These are phyloP conservation scores for Ceratocystis colombiana DNA, from an alignment of 2,329 filamentous ascomycete genomes.

Conservation along the genomic window DNA sequence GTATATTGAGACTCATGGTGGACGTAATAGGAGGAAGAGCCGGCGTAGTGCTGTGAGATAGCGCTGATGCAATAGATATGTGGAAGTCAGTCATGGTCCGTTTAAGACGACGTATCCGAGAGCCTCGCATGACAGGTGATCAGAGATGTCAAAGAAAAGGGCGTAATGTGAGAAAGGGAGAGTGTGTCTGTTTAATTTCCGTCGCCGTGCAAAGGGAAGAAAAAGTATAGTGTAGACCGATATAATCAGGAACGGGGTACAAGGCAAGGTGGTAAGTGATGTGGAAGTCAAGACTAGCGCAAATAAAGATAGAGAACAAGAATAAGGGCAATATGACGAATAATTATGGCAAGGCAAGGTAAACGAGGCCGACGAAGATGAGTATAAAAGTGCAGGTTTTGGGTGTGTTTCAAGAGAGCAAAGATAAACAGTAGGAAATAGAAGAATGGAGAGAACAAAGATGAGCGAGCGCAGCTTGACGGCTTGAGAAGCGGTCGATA, in stretches of 20 bases:
- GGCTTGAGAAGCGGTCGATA: not conserved
- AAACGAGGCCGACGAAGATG: not conserved
- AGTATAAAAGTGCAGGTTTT: conserved; percentile 1
- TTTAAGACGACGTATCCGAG: conserved; percentile 21
- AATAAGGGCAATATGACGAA: not conserved
- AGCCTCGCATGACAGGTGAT: conserved; percentile 21
- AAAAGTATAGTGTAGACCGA: not conserved
- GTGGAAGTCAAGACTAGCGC: not conserved
- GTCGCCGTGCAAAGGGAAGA: not conserved
- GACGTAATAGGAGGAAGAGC: not conserved
- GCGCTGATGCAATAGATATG: conserved; percentile 22
- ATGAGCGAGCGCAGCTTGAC: not conserved
- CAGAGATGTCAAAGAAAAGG: conserved; percentile 16
- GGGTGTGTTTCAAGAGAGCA: conserved; percentile 4
- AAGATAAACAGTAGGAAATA: not conserved
- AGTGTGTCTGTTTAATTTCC: not conserved
- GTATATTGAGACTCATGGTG: conserved; percentile 8
- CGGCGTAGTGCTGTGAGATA: conserved; percentile 16
- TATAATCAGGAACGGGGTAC: not conserved
- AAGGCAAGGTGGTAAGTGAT: not conserved
- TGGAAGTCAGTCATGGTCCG: conserved; percentile 22
- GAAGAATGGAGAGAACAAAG: not conserved
- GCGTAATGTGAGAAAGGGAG: conserved; percentile 7
- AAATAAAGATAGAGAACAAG: not conserved
- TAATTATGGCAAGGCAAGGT: not conserved